Evolutionary conservation across 495 filamentous ascomycete genomes (phyloP).

Genomic region (Elasticomyces elasticus): DNA sequence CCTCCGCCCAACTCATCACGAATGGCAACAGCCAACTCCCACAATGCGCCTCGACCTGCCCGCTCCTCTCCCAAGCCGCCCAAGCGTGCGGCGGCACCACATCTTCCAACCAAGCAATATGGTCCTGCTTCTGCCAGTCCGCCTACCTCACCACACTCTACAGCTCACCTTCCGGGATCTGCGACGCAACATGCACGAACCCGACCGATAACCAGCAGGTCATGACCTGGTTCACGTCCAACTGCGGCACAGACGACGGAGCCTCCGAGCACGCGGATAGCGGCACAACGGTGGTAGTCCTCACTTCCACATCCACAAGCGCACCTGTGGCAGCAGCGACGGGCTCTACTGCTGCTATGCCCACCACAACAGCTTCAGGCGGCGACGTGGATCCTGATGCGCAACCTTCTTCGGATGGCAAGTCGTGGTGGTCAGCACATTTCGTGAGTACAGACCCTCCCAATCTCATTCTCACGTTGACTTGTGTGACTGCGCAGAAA

Average conservation of each 20-base stretch:
- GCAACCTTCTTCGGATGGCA: not conserved
- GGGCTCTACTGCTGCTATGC: not conserved
- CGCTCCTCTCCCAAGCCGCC: slow-evolving; percentile 38
- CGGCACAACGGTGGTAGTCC: not conserved
- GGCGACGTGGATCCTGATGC: not conserved
- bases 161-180: slow-evolving; percentile 28
- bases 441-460: no score
- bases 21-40: slow-evolving; percentile 37
- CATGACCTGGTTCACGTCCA: slow-evolving; percentile 39
- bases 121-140: slow-evolving; percentile 49
- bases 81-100: slow-evolving; percentile 33
- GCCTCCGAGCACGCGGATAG: slow-evolving; percentile 5
- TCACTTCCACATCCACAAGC: not conserved
- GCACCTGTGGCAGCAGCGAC: not conserved
- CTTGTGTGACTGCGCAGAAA: slow-evolving; percentile 10
- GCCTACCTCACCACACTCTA: slow-evolving; percentile 35
- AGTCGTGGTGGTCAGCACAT: slow-evolving; percentile 8
- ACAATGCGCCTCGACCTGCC: slow-evolving; percentile 41
- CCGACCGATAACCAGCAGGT: slow-evolving; percentile 34
- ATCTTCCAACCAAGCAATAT: slow-evolving; percentile 33
- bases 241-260: slow-evolving; percentile 21
- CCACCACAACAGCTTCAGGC: not conserved
- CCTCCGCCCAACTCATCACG: slow-evolving; percentile 22
- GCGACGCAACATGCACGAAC: slow-evolving; percentile 33
- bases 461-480: no score